These are phyloP conservation scores for Nephelium lappaceum DNA, from an alignment of 345 rosid genomes.

Conservation along the genomic window DNA sequence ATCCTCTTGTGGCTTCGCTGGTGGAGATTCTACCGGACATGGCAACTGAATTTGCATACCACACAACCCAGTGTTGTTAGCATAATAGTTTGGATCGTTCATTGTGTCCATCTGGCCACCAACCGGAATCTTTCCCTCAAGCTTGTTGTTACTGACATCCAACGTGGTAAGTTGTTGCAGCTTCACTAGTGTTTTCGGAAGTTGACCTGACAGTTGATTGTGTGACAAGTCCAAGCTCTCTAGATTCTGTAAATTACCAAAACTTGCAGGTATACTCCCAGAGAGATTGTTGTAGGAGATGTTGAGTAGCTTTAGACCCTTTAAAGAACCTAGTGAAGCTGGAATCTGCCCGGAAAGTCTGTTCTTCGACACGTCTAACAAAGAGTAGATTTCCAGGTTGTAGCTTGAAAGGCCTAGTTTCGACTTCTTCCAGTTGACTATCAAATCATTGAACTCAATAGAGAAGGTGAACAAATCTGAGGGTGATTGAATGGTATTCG, in stretches of 20 bases:
- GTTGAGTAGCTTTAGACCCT: constrained; percentile 33
- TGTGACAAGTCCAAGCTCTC: constrained; percentile 45
- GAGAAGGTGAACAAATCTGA: constrained; percentile 21
- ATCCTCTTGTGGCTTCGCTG: constrained; percentile 12
- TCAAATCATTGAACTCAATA: constrained; percentile 28
- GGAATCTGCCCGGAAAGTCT: constrained; percentile 32
- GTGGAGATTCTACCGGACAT: constrained; percentile 24
- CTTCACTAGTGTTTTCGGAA: constrained; percentile 30
- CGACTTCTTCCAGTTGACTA: constrained; percentile 34
- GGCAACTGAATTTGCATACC: constrained; percentile 35
- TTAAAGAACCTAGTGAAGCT: constrained; percentile 28
- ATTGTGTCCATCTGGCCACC: constrained; percentile 43
- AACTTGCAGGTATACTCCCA: constrained; percentile 29
- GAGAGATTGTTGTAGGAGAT: constrained; percentile 33
- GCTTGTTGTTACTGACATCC: constrained; percentile 37
- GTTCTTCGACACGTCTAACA: constrained; percentile 37
- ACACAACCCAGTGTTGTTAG: constrained; percentile 34
- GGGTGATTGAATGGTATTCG: constrained; percentile 2
- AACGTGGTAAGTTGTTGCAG: constrained; percentile 28
- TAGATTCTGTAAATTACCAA: constrained; percentile 30
- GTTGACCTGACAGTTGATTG: constrained; percentile 30
- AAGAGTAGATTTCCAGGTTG: constrained; percentile 37
- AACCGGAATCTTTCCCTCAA: constrained; percentile 35
- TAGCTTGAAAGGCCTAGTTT: constrained; percentile 34
- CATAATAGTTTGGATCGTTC: constrained; percentile 28